A percentile compares a stretch with the other conserved stretches of the same genome.
Conservation (phyloP, 768 basidiomycete species). For the Trametes villosa region DNA sequence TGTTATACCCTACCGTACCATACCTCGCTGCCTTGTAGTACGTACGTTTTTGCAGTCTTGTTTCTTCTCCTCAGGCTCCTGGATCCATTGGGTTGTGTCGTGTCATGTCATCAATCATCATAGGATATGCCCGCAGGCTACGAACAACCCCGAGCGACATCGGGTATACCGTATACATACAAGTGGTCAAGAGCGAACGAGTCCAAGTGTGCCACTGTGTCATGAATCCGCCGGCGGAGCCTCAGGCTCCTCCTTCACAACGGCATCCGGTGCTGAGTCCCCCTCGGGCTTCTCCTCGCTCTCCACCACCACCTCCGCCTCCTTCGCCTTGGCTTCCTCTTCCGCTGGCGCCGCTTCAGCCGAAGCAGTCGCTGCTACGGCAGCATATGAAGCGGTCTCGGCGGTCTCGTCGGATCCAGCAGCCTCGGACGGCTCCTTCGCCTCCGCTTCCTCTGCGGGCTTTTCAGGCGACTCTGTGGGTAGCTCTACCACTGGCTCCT, state of each 20-base stretch:
- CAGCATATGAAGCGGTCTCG: neutral
- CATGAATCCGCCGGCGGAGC: conserved; percentile 1
- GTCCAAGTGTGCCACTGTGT: neutral
- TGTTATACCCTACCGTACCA: too few species aligned
- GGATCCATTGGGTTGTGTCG: too few species aligned
- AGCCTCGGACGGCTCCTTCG: neutral
- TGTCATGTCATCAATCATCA: neutral
- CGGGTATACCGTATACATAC: conserved; percentile 14
- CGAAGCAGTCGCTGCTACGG: neutral
- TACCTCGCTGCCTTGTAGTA: too few species aligned
- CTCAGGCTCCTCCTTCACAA: neutral
- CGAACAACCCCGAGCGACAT: neutral
- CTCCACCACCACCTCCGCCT: neutral
- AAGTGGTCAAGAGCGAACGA: neutral
- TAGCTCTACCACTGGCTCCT: too few species aligned
- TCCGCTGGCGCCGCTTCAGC: neutral
- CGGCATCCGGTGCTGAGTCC: too few species aligned
- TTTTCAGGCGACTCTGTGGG: neutral
- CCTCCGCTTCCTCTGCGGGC: neutral
- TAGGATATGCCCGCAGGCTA: neutral
- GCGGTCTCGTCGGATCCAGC: too few species aligned
- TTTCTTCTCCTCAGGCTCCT: neutral
- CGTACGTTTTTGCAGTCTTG: neutral
- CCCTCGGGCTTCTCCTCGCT: neutral
- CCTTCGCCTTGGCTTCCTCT: neutral